These are phyloP conservation scores for Debaryomyces subglobosus DNA, from an alignment of 1,139 yeast genomes.

Conservation along the genomic window DNA sequence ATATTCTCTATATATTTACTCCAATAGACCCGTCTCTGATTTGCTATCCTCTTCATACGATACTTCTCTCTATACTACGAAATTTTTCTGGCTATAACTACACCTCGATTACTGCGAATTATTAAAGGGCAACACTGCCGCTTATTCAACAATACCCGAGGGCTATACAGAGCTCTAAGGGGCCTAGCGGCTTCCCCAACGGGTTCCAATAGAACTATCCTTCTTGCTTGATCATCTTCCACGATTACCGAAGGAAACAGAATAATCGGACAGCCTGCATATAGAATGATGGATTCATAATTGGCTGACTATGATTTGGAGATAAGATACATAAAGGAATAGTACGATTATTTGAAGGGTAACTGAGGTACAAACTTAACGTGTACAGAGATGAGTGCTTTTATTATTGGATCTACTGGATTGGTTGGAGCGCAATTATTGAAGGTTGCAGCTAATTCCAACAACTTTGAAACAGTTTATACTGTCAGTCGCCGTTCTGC, in stretches of 20 bases:
- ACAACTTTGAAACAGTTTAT: constrained; percentile 33
- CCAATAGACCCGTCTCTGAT: background rate
- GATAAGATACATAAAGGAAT: background rate
- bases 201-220: no score
- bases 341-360: background rate
- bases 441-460: constrained; percentile 35
- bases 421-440: constrained; percentile 56
- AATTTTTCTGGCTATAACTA: background rate
- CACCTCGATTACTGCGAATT: background rate
- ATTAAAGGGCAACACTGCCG: background rate
- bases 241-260: background rate
- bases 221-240: background rate
- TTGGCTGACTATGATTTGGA: background rate
- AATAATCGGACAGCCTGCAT: background rate
- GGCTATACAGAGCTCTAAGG: background rate
- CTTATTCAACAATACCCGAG: background rate
- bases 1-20: background rate
- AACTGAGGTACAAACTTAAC: background rate
- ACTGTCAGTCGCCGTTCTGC: constrained; percentile 51
- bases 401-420: constrained; percentile 65
- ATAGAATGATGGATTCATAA: background rate
- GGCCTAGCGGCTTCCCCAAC: background rate
- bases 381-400: constrained; percentile 24
- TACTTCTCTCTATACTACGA: background rate
- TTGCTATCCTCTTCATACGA: no score